Evolutionary conservation across 306 rosid genomes (phyloP).

Genomic region (Cucumis sativus): DNA sequence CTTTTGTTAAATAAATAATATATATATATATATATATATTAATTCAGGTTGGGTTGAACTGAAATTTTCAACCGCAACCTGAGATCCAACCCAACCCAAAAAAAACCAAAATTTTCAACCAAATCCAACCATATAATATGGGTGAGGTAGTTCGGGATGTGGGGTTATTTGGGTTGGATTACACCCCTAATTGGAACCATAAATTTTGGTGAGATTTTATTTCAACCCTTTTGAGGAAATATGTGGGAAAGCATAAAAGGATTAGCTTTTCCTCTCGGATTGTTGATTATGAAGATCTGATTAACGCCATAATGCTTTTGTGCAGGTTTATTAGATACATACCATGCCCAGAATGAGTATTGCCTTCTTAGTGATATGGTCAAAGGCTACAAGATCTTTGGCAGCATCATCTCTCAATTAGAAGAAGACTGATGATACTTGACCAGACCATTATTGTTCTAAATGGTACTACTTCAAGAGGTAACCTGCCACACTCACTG

Average conservation of each 20-base stretch:
- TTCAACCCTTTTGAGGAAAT: neutral
- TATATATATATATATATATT: no score
- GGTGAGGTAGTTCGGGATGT: no score
- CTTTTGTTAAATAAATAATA: no score
- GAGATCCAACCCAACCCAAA: no score
- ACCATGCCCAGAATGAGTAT: conserved; percentile 92
- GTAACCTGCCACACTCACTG: neutral
- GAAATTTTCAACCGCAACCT: no score
- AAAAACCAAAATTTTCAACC: no score
- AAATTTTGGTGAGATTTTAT: neutral
- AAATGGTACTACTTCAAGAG: neutral
- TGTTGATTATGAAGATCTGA: conserved; percentile 3
- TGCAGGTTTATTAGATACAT: conserved; percentile 75
- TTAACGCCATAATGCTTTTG: conserved; percentile 7
- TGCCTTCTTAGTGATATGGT: conserved; percentile 72
- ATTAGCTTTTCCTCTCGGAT: neutral
- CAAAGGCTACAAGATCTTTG: conserved; percentile 71
- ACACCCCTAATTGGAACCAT: neutral
- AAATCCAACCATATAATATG: no score
- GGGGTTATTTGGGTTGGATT: no score
- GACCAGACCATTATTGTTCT: neutral
- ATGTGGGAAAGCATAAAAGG: neutral
- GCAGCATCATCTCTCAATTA: conserved; percentile 51
- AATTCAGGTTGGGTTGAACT: no score
- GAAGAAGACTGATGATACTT: conserved; percentile 29